A percentile compares a stretch with the other conserved stretches of the same genome.
Evolutionary conservation across 208 protist genomes (phyloP).

Genomic region (Leishmania amazonensis): DNA sequence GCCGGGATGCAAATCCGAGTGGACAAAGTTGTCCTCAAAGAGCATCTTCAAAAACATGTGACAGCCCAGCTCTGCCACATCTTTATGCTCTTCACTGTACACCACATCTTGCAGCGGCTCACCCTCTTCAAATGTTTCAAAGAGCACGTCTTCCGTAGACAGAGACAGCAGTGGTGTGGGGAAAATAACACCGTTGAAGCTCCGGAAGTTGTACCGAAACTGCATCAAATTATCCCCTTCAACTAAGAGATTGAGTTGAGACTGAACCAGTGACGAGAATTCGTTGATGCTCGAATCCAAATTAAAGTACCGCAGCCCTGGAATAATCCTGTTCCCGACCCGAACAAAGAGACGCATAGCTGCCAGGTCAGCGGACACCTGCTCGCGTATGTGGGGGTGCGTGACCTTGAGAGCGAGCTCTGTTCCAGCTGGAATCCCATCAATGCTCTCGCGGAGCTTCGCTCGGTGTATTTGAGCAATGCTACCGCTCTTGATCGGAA

Average conservation of each 20-base stretch:
- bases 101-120: conserved; percentile 64
- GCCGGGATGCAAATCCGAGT: conserved; percentile 94
- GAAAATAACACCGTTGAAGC: conserved; percentile 77
- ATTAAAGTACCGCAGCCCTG: conserved; percentile 66
- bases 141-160: conserved; percentile 62
- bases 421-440: conserved; percentile 78
- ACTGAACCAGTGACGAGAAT: conserved; percentile 79
- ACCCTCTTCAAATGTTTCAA: conserved; percentile 92
- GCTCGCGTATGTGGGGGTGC: conserved; percentile 81
- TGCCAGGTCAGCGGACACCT: conserved; percentile 71
- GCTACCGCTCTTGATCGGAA: conserved; percentile 90
- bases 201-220: conserved; percentile 86
- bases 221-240: conserved; percentile 88
- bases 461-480: conserved; percentile 93
- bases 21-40: conserved; percentile 95
- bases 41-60: conserved; percentile 96
- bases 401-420: conserved; percentile 92
- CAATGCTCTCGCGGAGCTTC: conserved; percentile 66
- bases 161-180: conserved; percentile 75
- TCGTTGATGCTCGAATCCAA: conserved; percentile 65
- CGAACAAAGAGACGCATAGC: conserved; percentile 69
- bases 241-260: conserved; percentile 85
- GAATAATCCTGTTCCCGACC: conserved; percentile 53
- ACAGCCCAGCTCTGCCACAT: conserved; percentile 81
- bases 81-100: conserved; percentile 47